phyloP scores from a whole-genome alignment of 2,329 filamentous ascomycete species.

The Paraconiothyrium sp. region DNA sequence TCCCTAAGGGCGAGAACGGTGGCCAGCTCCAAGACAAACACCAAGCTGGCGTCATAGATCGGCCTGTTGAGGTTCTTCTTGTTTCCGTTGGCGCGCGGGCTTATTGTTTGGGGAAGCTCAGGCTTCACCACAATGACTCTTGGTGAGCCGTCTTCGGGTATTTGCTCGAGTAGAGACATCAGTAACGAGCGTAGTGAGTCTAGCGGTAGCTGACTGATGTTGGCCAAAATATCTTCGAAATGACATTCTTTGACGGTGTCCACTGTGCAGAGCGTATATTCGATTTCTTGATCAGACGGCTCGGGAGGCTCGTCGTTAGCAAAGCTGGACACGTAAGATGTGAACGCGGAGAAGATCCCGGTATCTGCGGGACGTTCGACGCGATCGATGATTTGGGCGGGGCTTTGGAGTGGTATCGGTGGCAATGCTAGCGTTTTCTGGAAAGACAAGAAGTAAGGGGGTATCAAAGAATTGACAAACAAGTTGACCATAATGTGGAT shows the following conservation, averaged over 20 bases:
- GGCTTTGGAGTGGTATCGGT: slow-evolving; percentile 87
- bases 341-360: slow-evolving; percentile 92
- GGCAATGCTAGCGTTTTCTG: slow-evolving; percentile 75
- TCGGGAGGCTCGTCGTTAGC: slow-evolving; percentile 97
- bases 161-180: slow-evolving; percentile 76
- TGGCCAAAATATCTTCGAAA: slow-evolving; percentile 81
- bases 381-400: slow-evolving; percentile 91
- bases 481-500: slow-evolving; percentile 93
- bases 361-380: slow-evolving; percentile 79
- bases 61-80: slow-evolving; percentile 66
- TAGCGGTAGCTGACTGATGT: slow-evolving; percentile 76
- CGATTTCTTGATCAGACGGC: slow-evolving; percentile 94
- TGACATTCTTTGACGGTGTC: slow-evolving; percentile 93
- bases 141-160: slow-evolving; percentile 86
- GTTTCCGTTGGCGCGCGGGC: slow-evolving; percentile 68
- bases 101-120: slow-evolving; percentile 74
- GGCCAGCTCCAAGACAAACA: slow-evolving; percentile 91
- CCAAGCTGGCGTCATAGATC: slow-evolving; percentile 83
- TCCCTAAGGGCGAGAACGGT: slow-evolving; percentile 84
- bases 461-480: slow-evolving; percentile 93
- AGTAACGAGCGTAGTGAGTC: slow-evolving; percentile 70
- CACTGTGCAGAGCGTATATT: slow-evolving; percentile 92
- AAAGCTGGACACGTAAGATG: slow-evolving; percentile 98
- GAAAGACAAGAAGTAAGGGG: slow-evolving; percentile 75
- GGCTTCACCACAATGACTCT: slow-evolving; percentile 89